Percentiles rank a stretch among this genome's conserved stretches.
These are phyloP conservation scores for Triticum dicoccoides DNA, from an alignment of 176 grass and related monocot species.

Conservation along the genomic window DNA sequence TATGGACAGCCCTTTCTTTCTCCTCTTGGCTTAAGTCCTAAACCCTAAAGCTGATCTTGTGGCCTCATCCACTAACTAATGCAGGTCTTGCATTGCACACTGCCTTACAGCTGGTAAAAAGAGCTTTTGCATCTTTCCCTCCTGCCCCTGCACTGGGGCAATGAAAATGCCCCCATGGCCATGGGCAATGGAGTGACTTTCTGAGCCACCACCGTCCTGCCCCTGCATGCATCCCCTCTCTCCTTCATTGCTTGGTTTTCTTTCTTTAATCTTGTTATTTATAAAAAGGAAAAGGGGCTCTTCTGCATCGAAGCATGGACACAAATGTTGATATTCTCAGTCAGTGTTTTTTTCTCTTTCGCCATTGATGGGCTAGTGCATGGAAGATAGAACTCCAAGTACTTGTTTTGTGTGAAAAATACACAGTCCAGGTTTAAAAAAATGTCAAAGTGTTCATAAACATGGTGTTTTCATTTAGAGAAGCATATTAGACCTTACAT, in stretches of 20 bases:
- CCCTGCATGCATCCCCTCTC: neutral
- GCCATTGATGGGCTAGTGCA: neutral
- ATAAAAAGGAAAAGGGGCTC: neutral
- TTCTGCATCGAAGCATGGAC: conserved; percentile 21
- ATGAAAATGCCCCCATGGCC: conserved; percentile 55
- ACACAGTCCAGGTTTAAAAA: no score
- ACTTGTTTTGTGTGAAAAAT: no score
- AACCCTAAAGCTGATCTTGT: conserved; percentile 63
- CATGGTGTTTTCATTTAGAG: no score
- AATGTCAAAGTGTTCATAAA: no score
- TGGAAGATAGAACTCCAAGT: no score
- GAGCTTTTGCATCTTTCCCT: conserved; percentile 42
- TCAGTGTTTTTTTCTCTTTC: neutral
- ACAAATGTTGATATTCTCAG: conserved; percentile 25
- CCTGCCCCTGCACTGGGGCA: conserved; percentile 36
- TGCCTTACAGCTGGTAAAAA: conserved; percentile 64
- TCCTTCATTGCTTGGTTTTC: conserved; percentile 31
- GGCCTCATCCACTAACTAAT: conserved; percentile 60
- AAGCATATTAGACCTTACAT: neutral
- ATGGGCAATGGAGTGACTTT: conserved; percentile 57
- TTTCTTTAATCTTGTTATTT: conserved; percentile 35
- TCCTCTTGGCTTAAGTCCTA: conserved; percentile 34
- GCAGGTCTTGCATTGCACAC: conserved; percentile 52
- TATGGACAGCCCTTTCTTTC: conserved; percentile 14
- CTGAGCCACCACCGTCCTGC: conserved; percentile 35